phyloP scores from a whole-genome alignment of 2,329 filamentous ascomycete genomes.

The Fusarium humuli region DNA sequence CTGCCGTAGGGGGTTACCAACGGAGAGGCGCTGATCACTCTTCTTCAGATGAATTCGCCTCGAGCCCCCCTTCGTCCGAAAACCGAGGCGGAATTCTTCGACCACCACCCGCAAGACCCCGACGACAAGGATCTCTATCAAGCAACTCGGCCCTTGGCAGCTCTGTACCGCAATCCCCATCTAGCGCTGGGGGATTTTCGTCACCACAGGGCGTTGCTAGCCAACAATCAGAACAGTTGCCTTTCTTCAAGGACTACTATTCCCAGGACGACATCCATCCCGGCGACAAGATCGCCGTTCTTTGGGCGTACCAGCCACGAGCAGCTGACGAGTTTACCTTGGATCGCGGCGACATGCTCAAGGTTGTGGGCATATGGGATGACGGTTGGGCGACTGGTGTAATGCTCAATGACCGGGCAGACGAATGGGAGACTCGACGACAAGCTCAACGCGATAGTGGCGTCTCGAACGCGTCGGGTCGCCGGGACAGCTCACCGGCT shows the following conservation, averaged over 20 bases:
- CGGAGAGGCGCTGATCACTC: conserved; percentile 66
- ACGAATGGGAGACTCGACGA: conserved; percentile 85
- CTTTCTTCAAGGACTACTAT: conserved; percentile 99
- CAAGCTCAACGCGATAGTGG: conserved; percentile 91
- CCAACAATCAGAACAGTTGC: conserved; percentile 93
- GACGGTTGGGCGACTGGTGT: conserved; percentile 98
- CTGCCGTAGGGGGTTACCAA: conserved; percentile 61
- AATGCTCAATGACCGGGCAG: conserved; percentile 81
- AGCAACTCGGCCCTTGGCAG: conserved; percentile 81
- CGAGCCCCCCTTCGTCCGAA: conserved; percentile 75
- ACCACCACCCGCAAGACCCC: conserved; percentile 68
- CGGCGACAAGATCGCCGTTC: conserved; percentile 86
- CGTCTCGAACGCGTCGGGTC: conserved; percentile 82
- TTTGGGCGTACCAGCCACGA: conserved; percentile 97
- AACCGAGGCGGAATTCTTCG: conserved; percentile 66
- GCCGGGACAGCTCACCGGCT: conserved; percentile 71
- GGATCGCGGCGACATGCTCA: conserved; percentile 97
- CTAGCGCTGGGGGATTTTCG: conserved; percentile 78
- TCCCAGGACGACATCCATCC: conserved; percentile 96
- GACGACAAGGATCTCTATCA: conserved; percentile 88
- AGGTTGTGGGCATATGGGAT: conserved; percentile 98
- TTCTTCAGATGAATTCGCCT: conserved; percentile 77
- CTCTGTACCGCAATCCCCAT: conserved; percentile 79
- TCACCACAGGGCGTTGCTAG: conserved; percentile 86
- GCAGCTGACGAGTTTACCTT: conserved; percentile 93